phyloP scores from a whole-genome alignment of 2,329 filamentous ascomycete species.

The Microcyclosporella mali region DNA sequence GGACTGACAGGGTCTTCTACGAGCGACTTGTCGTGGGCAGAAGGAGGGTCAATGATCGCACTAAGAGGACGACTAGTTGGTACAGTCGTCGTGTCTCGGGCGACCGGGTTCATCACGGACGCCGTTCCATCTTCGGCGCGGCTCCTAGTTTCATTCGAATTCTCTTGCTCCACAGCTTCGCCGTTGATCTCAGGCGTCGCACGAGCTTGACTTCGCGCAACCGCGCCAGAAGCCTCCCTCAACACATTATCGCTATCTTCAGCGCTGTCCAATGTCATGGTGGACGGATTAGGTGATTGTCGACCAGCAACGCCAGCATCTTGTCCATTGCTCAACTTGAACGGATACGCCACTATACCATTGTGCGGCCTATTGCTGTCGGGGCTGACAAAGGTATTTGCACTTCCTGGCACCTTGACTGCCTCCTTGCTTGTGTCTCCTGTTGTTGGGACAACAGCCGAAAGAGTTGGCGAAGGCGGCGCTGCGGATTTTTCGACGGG shows the following conservation, averaged over 20 bases:
- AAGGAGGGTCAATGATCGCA: slow-evolving; percentile 10
- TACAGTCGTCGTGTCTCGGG: slow-evolving; percentile 6
- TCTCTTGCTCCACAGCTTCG: slow-evolving; percentile 9
- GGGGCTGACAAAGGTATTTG: slow-evolving; percentile 43
- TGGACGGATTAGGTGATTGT: slow-evolving; percentile 19
- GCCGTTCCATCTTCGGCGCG: slow-evolving; percentile 11
- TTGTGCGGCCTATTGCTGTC: slow-evolving; percentile 60
- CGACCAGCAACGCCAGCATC: not conserved
- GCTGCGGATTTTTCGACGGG: slow-evolving; percentile 8
- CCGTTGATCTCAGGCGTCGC: slow-evolving; percentile 5
- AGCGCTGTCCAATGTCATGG: slow-evolving; percentile 23
- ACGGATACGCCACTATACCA: slow-evolving; percentile 66
- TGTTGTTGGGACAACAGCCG: slow-evolving; percentile 9
- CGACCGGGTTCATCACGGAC: slow-evolving; percentile 8
- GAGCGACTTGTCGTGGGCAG: slow-evolving; percentile 8
- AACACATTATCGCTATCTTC: slow-evolving; percentile 3
- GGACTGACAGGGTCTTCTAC: slow-evolving; percentile 17
- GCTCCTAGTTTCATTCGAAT: slow-evolving; percentile 5
- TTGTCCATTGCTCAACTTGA: slow-evolving; percentile 52
- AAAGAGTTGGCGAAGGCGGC: slow-evolving; percentile 5
- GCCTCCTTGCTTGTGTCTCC: slow-evolving; percentile 16
- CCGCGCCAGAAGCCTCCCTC: not conserved
- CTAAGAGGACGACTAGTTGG: slow-evolving; percentile 14
- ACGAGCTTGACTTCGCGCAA: not conserved
- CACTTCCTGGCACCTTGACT: slow-evolving; percentile 28